phyloP scores from a whole-genome alignment of 2,329 filamentous ascomycete species.

The Trichoderma semiorbis region DNA sequence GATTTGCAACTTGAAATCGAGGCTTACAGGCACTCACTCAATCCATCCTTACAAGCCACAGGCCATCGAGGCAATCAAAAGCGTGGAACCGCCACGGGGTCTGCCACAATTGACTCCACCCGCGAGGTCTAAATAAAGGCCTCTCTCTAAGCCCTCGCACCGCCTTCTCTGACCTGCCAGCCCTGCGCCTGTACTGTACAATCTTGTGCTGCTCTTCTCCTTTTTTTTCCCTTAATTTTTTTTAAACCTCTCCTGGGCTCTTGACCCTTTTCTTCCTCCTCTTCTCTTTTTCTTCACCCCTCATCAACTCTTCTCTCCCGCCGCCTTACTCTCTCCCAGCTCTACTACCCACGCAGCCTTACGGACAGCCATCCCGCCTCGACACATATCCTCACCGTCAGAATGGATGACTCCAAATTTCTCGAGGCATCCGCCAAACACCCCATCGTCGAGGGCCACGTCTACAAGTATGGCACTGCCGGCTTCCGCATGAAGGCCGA shows the following conservation, averaged over 20 bases:
- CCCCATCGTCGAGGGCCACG: conserved; percentile 52
- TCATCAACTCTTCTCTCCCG: neutral
- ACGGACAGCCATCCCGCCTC: neutral
- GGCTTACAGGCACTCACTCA: neutral
- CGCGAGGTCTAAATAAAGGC: conserved; percentile 15
- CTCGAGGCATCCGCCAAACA: conserved; percentile 61
- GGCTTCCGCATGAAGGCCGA: conserved; percentile 70
- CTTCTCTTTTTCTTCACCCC: neutral
- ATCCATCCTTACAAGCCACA: neutral
- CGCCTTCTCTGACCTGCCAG: conserved; percentile 10
- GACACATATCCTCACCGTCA: conserved; percentile 7
- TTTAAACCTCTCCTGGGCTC: neutral
- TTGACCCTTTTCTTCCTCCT: neutral
- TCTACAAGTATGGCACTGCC: conserved; percentile 64
- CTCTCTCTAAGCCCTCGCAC: conserved; percentile 14
- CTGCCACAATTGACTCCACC: conserved; percentile 15
- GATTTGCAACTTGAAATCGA: neutral
- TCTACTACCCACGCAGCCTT: neutral
- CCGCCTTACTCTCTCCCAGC: neutral
- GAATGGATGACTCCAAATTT: conserved; percentile 53
- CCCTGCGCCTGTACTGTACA: neutral
- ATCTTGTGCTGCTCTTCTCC: neutral
- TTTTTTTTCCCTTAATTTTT: neutral
- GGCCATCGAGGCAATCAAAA: neutral
- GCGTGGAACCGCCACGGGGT: conserved; percentile 1